Base-by-base conservation (phyloP, 225 moss, liverwort and hornwort genomes). In the Sphagnum tenellum region DNA sequence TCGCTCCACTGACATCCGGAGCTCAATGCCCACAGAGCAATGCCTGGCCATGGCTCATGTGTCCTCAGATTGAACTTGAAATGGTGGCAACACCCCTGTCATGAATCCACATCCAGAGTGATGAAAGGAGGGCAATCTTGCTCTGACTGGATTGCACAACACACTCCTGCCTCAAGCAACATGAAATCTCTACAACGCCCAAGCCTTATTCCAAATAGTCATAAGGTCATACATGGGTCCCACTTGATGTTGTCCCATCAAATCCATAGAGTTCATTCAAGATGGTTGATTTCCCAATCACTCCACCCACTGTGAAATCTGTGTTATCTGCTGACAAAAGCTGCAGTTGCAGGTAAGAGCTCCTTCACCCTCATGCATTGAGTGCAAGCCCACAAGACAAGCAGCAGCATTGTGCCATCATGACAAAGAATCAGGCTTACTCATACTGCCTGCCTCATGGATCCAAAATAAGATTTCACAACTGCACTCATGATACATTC, bases 221-320 rank as follows among this genome's bases (percentile, higher is more conserved):
- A 29, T 29, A 29, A 29, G 29, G 29, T 29, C 29, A 29, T 0
- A 29, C 29, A 29, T 29, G 29, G 29, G 29, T 29, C 29, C 29
- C 52, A 52, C 52, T 2, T 52, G 52, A 52, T 5, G 52, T 5
- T 52, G 52, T 52, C 9, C 52, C 79, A 56, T 90, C 87, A 47
- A 89, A 98, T 9, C 96, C 96, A 64, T 98, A 98, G 4, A 98
- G 64, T 60, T 90, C 89, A 70, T 98, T 98, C 73, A 98, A 45
- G 58, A 98, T 98, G 11, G 96, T 90, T 46, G 96, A 98, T 73
- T 98, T 98, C 47, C 96, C 96, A 44, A 98, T 70, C 54, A 90
- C 92, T 63, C 92, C 96, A 60, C 92, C 80, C 54, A 98, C 96
- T 82, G 80, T 86, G 59, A 79, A 90, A 60, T 98, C 96, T 72